phyloP scores from a whole-genome alignment of 495 filamentous ascomycete species.

The Sordaria brevicollis region DNA sequence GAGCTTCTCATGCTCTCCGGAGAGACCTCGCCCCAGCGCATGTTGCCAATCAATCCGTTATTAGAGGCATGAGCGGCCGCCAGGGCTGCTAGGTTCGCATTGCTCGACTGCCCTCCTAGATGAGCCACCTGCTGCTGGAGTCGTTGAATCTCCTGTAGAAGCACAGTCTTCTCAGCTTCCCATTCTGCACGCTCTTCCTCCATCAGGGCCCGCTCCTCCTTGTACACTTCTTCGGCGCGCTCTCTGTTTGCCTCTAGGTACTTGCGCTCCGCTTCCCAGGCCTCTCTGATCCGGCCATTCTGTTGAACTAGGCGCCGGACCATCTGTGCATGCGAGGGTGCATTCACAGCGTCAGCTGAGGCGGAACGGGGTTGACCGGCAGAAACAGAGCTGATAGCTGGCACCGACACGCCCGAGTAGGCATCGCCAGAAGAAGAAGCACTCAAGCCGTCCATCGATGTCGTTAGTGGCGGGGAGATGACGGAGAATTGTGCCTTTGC shows the following conservation, averaged over 20 bases:
- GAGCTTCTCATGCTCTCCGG: slow-evolving; percentile 20
- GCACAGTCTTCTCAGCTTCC: slow-evolving; percentile 22
- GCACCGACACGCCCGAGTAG: neutral
- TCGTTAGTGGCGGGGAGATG: neutral
- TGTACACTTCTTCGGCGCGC: slow-evolving; percentile 35
- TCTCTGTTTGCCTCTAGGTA: slow-evolving; percentile 34
- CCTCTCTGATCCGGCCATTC: slow-evolving; percentile 27
- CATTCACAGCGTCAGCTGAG: slow-evolving; percentile 11
- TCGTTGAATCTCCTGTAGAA: slow-evolving; percentile 16
- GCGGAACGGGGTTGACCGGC: slow-evolving; percentile 11
- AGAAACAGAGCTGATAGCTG: slow-evolving; percentile 9
- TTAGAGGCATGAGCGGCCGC: slow-evolving; percentile 3
- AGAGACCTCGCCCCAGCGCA: slow-evolving; percentile 8
- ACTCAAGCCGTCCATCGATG: neutral
- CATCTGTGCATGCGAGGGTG: slow-evolving; percentile 17
- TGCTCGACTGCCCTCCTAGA: slow-evolving; percentile 10
- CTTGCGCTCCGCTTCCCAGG: slow-evolving; percentile 37
- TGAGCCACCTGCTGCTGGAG: slow-evolving; percentile 23
- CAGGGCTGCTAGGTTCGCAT: slow-evolving; percentile 6
- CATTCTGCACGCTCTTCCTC: slow-evolving; percentile 32
- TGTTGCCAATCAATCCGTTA: slow-evolving; percentile 17
- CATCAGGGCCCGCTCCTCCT: slow-evolving; percentile 35
- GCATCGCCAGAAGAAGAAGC: neutral
- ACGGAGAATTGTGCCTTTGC: neutral
- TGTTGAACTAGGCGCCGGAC: slow-evolving; percentile 33